Base-by-base conservation (phyloP, 768 basidiomycete species). In the Amanita exitialis region DNA sequence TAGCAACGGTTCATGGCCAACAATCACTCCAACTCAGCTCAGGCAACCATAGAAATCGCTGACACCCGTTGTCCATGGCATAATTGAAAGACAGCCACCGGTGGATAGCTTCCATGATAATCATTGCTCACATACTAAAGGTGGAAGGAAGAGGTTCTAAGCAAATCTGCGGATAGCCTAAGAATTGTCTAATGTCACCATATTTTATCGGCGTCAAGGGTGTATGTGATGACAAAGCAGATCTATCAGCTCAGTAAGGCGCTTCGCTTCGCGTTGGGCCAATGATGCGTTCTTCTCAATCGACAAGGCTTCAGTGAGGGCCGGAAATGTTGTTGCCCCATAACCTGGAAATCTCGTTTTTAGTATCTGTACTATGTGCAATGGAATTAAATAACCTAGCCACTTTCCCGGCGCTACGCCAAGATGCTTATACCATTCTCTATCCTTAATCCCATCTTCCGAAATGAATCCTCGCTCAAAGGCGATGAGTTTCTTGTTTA, bases 331-430 rank as follows among this genome's bases (percentile, higher is more conserved):
- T 0, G 90, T 91, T 2, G 90, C 86, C 5, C 89, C 89, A 58
- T 90, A 89, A 4, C 86, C 86, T 87, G 58, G 30, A 47, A 36
- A 21, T n/a, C n/a, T n/a, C 35, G n/a, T 21, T 6, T 37, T 25
- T 15, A 51, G 38, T 28, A 51, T 8, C 20, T 41, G 20, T 9
- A n/a, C 3, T 10, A 23, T 32, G 20, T 34, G 10, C 21, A 13
- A 30, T 15, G 16, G 49, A 30, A n/a, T 34, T 10, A 18, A 65
- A 75, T 57, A 57, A 86, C 86, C 84, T 36, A 85, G 79, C 80
- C 84, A 84, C 64, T 88, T 83, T 35, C 90, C 91, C 27, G 92
- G 91, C 2, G 91, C 89, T 38, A 91, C 87, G 44, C 77, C 90
- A 13, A 91, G 74, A 65, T 92, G 85, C 59, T 72, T 80, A 62